Evolutionary conservation across 2,329 filamentous ascomycete species (phyloP).

Genomic region (Ambrosiella beaveri): DNA sequence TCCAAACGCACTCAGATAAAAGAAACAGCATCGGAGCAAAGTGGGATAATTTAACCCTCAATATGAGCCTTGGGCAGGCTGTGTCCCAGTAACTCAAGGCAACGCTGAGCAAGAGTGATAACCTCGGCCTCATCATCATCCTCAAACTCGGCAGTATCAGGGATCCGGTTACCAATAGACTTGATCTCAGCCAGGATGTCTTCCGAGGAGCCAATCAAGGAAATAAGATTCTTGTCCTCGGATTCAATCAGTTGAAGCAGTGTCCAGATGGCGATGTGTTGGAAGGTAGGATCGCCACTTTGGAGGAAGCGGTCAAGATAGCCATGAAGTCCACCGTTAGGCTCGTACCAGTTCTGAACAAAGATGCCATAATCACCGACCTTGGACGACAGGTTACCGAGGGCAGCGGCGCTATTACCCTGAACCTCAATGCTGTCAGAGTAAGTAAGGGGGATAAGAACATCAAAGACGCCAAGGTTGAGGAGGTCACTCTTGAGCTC

Average conservation of each 20-base stretch:
- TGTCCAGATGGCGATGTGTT: slow-evolving; percentile 98
- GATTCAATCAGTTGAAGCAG: slow-evolving; percentile 89
- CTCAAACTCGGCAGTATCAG: slow-evolving; percentile 49
- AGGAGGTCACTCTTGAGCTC: slow-evolving; percentile 85
- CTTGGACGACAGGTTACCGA: slow-evolving; percentile 94
- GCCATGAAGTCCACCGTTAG: slow-evolving; percentile 85
- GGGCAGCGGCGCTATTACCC: slow-evolving; percentile 87
- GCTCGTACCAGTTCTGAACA: slow-evolving; percentile 81
- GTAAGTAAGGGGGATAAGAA: slow-evolving; percentile 85
- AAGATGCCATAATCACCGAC: slow-evolving; percentile 96
- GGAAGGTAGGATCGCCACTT: slow-evolving; percentile 90
- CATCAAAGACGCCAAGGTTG: slow-evolving; percentile 86
- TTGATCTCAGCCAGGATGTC: slow-evolving; percentile 87
- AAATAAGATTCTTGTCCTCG: slow-evolving; percentile 76
- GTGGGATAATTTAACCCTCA: slow-evolving; percentile 40
- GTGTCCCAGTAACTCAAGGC: slow-evolving; percentile 70
- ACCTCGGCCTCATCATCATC: slow-evolving; percentile 90
- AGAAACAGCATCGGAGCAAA: slow-evolving; percentile 9
- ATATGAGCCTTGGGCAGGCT: slow-evolving; percentile 62
- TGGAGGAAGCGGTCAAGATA: slow-evolving; percentile 86
- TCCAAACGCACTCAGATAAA: slow-evolving; percentile 11
- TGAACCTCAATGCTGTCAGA: slow-evolving; percentile 96
- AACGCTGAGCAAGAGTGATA: slow-evolving; percentile 75
- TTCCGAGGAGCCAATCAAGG: slow-evolving; percentile 73
- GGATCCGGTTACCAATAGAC: slow-evolving; percentile 70